Conservation (phyloP, 331 rosid genomes). For the Quercus tomentella region DNA sequence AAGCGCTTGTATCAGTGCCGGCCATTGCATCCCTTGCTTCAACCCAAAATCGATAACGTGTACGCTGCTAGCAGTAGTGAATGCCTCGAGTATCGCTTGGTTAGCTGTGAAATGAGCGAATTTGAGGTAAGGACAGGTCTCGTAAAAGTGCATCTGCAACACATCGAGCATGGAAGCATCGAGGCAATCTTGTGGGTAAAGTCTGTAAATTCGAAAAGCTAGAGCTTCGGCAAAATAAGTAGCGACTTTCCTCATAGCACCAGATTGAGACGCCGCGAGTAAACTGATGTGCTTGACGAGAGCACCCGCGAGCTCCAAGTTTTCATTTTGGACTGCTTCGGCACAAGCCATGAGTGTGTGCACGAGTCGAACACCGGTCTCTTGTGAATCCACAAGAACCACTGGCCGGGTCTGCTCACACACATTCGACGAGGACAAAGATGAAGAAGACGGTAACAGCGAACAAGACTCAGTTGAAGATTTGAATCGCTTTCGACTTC, state of each 20-base stretch:
- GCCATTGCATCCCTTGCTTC: constrained; percentile 92
- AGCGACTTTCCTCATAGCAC: constrained; percentile 83
- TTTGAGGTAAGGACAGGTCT: constrained; percentile 73
- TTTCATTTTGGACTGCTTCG: constrained; percentile 61
- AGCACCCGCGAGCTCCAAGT: constrained; percentile 57
- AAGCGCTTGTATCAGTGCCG: constrained; percentile 77
- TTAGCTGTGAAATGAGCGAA: constrained; percentile 93
- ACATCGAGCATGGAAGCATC: constrained; percentile 53
- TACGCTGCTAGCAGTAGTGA: constrained; percentile 45
- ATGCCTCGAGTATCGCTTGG: constrained; percentile 81
- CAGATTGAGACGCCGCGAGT: constrained; percentile 62
- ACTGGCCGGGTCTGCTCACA: constrained; percentile 45
- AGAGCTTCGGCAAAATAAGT: constrained; percentile 65
- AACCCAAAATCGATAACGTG: constrained; percentile 83
- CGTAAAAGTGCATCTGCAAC: constrained; percentile 81
- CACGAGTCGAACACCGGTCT: constrained; percentile 67
- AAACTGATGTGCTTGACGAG: constrained; percentile 50
- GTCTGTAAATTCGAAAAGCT: constrained; percentile 49
- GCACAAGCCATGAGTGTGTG: constrained; percentile 82
- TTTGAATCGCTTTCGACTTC: constrained; percentile 35
- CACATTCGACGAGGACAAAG: neutral
- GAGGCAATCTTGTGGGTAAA: constrained; percentile 37
- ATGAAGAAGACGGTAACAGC: neutral
- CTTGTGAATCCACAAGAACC: constrained; percentile 65
- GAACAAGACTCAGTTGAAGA: constrained; percentile 11